A percentile compares a stretch with the other conserved stretches of the same genome.
phyloP scores from a whole-genome alignment of 2,329 filamentous ascomycete genomes.

The Aspergillaceae sp. region DNA sequence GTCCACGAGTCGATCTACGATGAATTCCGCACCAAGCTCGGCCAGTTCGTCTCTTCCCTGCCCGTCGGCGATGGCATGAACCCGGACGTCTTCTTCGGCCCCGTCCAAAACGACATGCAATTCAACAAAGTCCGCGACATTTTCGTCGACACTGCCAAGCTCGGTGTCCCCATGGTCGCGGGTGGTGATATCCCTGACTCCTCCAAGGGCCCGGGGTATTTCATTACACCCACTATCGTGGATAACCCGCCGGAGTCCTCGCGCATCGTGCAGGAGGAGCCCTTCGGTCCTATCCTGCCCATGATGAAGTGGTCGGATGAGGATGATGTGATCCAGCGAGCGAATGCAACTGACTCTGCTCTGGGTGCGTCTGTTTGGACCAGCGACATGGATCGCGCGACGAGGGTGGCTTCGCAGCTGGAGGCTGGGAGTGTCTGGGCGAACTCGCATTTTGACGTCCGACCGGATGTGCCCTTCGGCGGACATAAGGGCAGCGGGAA shows the following conservation, averaged over 20 bases:
- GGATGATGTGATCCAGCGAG: conserved; percentile 49
- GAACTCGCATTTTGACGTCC: conserved; percentile 37
- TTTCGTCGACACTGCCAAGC: conserved; percentile 47
- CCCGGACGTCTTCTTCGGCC: conserved; percentile 45
- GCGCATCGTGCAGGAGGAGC: conserved; percentile 50
- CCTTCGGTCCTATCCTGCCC: conserved; percentile 57
- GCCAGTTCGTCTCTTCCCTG: conserved; percentile 37
- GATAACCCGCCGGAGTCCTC: conserved; percentile 49
- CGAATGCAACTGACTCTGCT: conserved; percentile 46
- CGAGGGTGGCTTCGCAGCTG: conserved; percentile 45
- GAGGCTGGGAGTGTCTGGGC: conserved; percentile 55
- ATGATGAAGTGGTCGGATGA: conserved; percentile 54
- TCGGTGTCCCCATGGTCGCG: conserved; percentile 45
- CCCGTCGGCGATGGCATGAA: conserved; percentile 34
- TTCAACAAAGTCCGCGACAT: conserved; percentile 52
- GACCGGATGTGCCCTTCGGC: conserved; percentile 35
- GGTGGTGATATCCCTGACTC: conserved; percentile 40
- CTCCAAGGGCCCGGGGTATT: conserved; percentile 44
- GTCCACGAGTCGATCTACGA: conserved; percentile 54
- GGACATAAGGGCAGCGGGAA: conserved; percentile 47
- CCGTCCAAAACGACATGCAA: conserved; percentile 58
- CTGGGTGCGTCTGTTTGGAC: conserved; percentile 53
- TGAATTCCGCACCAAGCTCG: conserved; percentile 42
- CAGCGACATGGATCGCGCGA: conserved; percentile 43
- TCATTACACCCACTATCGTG: conserved; percentile 52